Evolutionary conservation across 2,329 filamentous ascomycete species (phyloP), one percentile per base, ranked within the genome.

Genomic region (Cercospora brassicicola): DNA sequence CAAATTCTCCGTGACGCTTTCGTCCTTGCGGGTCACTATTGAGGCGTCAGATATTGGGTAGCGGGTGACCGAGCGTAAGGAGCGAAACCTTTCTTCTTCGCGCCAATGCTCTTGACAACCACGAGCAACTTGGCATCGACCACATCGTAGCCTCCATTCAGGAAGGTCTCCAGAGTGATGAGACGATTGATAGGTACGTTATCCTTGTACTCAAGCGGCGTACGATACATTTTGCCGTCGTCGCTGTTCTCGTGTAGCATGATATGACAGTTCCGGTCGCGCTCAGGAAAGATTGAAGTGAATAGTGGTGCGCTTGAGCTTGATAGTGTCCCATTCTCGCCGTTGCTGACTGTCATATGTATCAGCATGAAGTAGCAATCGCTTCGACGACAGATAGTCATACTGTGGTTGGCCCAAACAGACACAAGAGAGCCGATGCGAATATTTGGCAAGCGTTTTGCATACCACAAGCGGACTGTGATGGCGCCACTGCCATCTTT

Each of bases 251-350:
- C 78, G 63, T 88, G 83, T 10, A 88, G 76, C 76, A 84, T 83
- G 60, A 89, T 78, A 67, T 87, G 83, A 53, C 84, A 87, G 51
- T 81, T 81, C 6, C 82, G 82, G 64, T 87, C 83, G 7, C 85
- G 82, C 48, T 87, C 85, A 0, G 87, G 87, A 63, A 88, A 88
- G 31, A 90, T 82, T n/a, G 83, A 85, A 0, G 84, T 84, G 62
- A 84, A 84, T 20, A 85, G 76, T 1, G 82, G 81, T 62, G 85
- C 86, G 48, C 77, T 80, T 0, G 80, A 78, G 13, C 78, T 79
- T 0, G 81, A 78, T 10, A 84, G 76, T 5, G 73, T 76, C 2
- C 78, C 78, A 30, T 80, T 78, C n/a, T 82, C 81, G 15, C 81
- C 78, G 45, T 83, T 80, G n/a, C 83, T 82, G 55, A 88, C 80